Base-by-base conservation (phyloP, 108 stramenopile species). In the Cafeteria roenbergensis region DNA sequence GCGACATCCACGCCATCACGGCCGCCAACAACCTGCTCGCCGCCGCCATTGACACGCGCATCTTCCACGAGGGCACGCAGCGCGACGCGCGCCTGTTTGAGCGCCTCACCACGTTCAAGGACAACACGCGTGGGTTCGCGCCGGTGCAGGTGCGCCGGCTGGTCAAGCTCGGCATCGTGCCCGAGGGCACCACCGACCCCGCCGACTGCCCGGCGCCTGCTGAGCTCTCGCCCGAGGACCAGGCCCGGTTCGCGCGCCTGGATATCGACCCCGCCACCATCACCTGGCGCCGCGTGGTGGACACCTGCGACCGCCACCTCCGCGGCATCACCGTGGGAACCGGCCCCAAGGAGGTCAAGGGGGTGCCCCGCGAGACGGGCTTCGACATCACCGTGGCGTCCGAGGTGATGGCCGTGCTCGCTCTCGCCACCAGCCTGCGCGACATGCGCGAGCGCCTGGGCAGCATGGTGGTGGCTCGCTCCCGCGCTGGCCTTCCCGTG, bases 381-480 rank as follows among this genome's bases (percentile, higher is more conserved):
- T 98, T 98, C 73, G 97, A 95, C 71, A 98, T 98, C 71, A 89
- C 94, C 57, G 97, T 95, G 27, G 97, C 70, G 0, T 87, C 86
- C 35, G 97, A 95, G 79, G 87, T 95, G 66, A 98, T 95, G 97
- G 93, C 94, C 28, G 92, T 94, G 21, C 76, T 98, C 64, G 93
- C 94, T 20, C 69, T 98, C 62, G 84, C 94, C 26, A 86, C 84
- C 29, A 76, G 85, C 75, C 71, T 95, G 68, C 64, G 71, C 20
- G 94, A 98, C 78, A 59, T 98, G 76, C 75, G 97, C 17, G 82
- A 88, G 31, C 91, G 91, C 60, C 71, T 98, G 32, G 93, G 94
- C 0, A 72, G 70, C 58, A 94, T 98, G 88, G 93, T 95, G 50
- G 81, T 98, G 25, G 97, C 85, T 8, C 86, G 85, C 65, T 86